Conservation (phyloP, 2,329 filamentous ascomycete species). For the Periconia sp. region DNA sequence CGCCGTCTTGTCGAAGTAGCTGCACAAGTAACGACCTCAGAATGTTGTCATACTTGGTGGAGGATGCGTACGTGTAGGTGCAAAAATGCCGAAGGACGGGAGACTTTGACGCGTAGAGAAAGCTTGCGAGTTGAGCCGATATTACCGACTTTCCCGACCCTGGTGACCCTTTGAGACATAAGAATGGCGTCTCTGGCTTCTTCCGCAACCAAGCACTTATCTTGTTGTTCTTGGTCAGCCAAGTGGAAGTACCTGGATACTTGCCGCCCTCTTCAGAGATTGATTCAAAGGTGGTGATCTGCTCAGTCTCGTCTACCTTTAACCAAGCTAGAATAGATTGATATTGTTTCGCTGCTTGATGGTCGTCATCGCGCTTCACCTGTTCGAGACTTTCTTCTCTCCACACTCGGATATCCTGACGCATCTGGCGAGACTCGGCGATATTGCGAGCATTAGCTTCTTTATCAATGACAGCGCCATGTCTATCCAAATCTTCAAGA, state of each 20-base stretch:
- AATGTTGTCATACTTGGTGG: constrained; percentile 18
- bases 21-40: constrained; percentile 28
- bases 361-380: constrained; percentile 13
- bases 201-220: constrained; percentile 20
- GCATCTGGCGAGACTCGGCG: constrained; percentile 19
- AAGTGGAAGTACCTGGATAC: constrained; percentile 25
- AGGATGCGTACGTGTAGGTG: constrained; percentile 14
- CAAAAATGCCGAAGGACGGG: constrained; percentile 26
- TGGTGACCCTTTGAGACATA: constrained; percentile 29
- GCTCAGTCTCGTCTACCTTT: constrained; percentile 19
- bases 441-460: constrained; percentile 34
- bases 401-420: constrained; percentile 7
- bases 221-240: constrained; percentile 22
- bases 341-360: constrained; percentile 12
- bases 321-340: constrained; percentile 28
- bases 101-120: constrained; percentile 4
- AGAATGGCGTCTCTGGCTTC: constrained; percentile 1
- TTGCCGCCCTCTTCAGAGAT: constrained; percentile 22
- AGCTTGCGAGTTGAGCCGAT: constrained; percentile 10
- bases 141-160: constrained; percentile 22
- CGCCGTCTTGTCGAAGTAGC: constrained; percentile 20
- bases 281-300: constrained; percentile 11
- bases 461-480: constrained; percentile 32
- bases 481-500: constrained; percentile 28
- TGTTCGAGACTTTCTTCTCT: constrained; percentile 16